These are phyloP conservation scores for Penicillium italicum DNA, from an alignment of 2,329 filamentous ascomycete species.

Conservation along the genomic window DNA sequence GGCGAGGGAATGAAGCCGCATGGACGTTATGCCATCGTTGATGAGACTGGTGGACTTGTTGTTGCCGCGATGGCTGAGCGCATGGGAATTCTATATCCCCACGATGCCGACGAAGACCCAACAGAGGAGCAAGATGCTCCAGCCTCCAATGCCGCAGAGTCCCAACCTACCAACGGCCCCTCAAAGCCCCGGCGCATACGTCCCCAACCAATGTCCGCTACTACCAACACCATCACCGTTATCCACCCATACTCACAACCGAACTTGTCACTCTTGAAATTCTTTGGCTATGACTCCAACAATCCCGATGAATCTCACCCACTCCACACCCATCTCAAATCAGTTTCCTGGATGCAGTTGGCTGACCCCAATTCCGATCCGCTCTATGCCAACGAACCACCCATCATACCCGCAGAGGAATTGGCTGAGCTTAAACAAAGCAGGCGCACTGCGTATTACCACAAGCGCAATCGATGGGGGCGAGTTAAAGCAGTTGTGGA, in stretches of 20 bases:
- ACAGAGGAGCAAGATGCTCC: slow-evolving; percentile 7
- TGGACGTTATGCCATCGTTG: slow-evolving; percentile 74
- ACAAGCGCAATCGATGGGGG: slow-evolving; percentile 81
- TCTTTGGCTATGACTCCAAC: slow-evolving; percentile 78
- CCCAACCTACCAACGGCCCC: slow-evolving; percentile 9
- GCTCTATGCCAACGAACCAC: slow-evolving; percentile 66
- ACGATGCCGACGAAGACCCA: slow-evolving; percentile 24
- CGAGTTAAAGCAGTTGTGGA: slow-evolving; percentile 70
- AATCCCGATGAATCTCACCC: slow-evolving; percentile 67
- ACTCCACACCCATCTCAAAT: slow-evolving; percentile 74
- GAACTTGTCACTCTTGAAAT: slow-evolving; percentile 84
- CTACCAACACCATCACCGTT: slow-evolving; percentile 56
- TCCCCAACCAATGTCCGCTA: slow-evolving; percentile 36
- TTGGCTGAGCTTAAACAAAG: slow-evolving; percentile 73
- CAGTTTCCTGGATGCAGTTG: slow-evolving; percentile 88
- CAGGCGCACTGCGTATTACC: slow-evolving; percentile 79
- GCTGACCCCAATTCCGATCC: slow-evolving; percentile 71
- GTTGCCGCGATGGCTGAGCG: slow-evolving; percentile 82
- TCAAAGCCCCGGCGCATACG: slow-evolving; percentile 28
- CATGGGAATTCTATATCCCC: slow-evolving; percentile 72
- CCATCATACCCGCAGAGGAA: slow-evolving; percentile 55
- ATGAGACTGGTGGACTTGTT: slow-evolving; percentile 80
- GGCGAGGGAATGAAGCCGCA: slow-evolving; percentile 37
- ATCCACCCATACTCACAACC: slow-evolving; percentile 67
- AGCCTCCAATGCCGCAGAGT: slow-evolving; percentile 1